Base-by-base conservation (phyloP, 768 basidiomycete genomes). In the Phanerochaete sordida region DNA sequence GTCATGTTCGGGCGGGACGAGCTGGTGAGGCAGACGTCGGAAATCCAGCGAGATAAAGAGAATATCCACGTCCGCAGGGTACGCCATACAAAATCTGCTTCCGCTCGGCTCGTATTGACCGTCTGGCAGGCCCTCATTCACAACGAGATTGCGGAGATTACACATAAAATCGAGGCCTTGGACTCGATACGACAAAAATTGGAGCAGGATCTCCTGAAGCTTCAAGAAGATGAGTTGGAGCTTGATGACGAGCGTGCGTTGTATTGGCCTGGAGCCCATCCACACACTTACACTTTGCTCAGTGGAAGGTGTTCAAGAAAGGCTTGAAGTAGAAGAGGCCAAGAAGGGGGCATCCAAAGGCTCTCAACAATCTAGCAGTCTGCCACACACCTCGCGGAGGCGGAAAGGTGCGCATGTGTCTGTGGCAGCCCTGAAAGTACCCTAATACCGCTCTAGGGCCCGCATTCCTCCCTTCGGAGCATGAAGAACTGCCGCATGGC, bases 181-280 rank as follows among this genome's bases (percentile, higher is more conserved):
- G 93, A 95, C 65, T 80, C 75, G 16, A 91, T 98, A 58, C 80
- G 94, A 56, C 79, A 83, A 9, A 88, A 88, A 64, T 77, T 98
- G 26, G 91, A 95, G 68, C 80, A 86, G 45, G 88, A 93, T 68
- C 77, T 99, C 7, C 75, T 98, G 31, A 90, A 84, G 70, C 71
- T 98, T 48, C 91, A 95, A 59, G 96, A 99, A 70, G 96, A 98
- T 65, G 95, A 97, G 62, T 77, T 99, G 24, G 96, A 98, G 69
- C 76, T 99, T n/a, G 93, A 97, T 67, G 96, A 97, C 61, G 96
- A 99, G 75, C 73, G 94, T 95, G 47, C 62, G 53, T 31, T 39
- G 8, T 24, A 52, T 9, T 26, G 39, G 46, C 27, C 37, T 21
- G 30, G 12, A 57, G 44, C 48, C 57, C 26, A 39, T 55, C 13